Evolutionary conservation across 2,329 filamentous ascomycete species (phyloP), one percentile per base, ranked within the genome.

Genomic region (Metarhizium album): DNA sequence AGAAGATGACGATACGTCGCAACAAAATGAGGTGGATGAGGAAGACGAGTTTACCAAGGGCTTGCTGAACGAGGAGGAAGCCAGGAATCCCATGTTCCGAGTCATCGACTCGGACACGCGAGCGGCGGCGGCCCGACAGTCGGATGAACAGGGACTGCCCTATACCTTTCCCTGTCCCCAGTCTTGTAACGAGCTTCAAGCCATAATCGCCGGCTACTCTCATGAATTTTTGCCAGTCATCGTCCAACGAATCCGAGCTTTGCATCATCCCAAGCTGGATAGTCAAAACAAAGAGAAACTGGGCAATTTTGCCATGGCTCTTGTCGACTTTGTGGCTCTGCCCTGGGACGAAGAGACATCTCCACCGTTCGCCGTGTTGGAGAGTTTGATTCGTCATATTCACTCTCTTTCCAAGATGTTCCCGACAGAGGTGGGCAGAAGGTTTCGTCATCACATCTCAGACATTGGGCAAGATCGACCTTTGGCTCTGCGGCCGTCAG

Each of bases 331-430:
- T 58, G 63, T 84, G 42, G 70, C 71, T 3, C 70, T 75, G 52
- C 67, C 78, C 16, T 75, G 74, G 55, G 62, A 66, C 38, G 58
- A 67, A 14, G 60, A 65, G 43, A 63, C 58, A 18, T 68, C 73
- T 9, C 75, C 82, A 3, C 75, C 83, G 1, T 86, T 93, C 58
- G 66, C 75, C 1, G 75, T 87, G 2, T 65, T 94, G 16, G 93
- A 98, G 66, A 85, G 79, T 48, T 68, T 96, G 14, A 83, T 91
- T 52, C 86, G 93, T 46, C 93, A 98, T 67, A 76, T 95, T 23
- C 94, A 98, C 69, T 97, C 91, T 2, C 75, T 98, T 50, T 86
- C 90, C 3, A 91, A 95, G 64, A 86, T 82, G 47, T 94, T 90
- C 59, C 83, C 91, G 0, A 73, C 87, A 37, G 83, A 85, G 51